A percentile compares a stretch with the other conserved stretches of the same genome.
These are phyloP conservation scores for Cryptococcus wingfieldii DNA, from an alignment of 1,284 basidiomycete genomes.

Conservation along the genomic window DNA sequence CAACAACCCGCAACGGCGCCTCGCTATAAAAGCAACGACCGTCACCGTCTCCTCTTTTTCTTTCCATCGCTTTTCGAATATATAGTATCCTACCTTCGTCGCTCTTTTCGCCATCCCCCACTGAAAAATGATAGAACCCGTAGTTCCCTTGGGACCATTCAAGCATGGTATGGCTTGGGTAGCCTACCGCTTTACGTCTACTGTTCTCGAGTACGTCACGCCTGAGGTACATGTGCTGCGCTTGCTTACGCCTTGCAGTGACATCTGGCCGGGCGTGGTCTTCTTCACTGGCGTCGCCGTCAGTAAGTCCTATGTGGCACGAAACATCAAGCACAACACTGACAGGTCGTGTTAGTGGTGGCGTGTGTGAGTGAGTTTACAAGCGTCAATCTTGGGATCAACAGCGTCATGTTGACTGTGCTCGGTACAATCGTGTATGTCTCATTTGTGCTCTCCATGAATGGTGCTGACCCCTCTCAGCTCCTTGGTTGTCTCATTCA, in stretches of 20 bases:
- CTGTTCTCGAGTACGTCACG: conserved; percentile 30
- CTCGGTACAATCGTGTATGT: conserved; percentile 34
- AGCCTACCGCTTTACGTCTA: conserved; percentile 26
- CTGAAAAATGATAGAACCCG: background rate
- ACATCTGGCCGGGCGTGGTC: conserved; percentile 31
- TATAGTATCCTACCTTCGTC: background rate
- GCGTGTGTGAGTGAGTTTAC: conserved; percentile 23
- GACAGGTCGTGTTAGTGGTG: conserved; percentile 22
- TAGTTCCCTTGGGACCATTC: conserved; percentile 10
- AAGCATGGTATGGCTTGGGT: conserved; percentile 30
- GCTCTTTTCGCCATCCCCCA: background rate
- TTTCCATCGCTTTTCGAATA: too few relatives aligned
- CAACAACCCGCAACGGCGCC: too few relatives aligned
- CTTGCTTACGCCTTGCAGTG: conserved; percentile 17
- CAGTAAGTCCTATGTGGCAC: conserved; percentile 14
- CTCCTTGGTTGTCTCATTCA: conserved; percentile 34
- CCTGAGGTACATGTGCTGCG: too few relatives aligned
- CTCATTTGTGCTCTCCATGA: background rate
- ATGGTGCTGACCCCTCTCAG: conserved; percentile 9
- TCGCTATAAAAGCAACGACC: too few relatives aligned
- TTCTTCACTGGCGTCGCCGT: conserved; percentile 30
- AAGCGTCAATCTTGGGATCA: conserved; percentile 20
- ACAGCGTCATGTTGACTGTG: conserved; percentile 26
- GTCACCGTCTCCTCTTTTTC: too few relatives aligned
- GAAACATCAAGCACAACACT: background rate